Conservation (phyloP, 2,329 filamentous ascomycete genomes). For the Colletotrichum magnum region DNA sequence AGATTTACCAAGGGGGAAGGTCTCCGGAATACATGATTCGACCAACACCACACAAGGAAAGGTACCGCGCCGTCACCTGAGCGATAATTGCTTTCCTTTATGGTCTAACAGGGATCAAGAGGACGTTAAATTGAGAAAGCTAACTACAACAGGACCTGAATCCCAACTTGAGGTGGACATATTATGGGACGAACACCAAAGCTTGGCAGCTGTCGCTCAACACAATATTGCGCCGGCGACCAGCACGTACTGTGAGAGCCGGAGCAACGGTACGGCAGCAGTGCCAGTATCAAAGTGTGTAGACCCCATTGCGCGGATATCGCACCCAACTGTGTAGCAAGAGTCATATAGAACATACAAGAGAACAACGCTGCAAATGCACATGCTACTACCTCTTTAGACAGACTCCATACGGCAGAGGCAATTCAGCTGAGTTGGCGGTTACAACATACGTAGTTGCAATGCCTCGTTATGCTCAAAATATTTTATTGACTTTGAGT, state of each 20-base stretch:
- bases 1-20: too few relatives aligned
- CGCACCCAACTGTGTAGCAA: slow-evolving; percentile 36
- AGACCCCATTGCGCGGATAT: slow-evolving; percentile 51
- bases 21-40: too few relatives aligned
- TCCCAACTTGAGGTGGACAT: too few relatives aligned
- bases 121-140: too few relatives aligned
- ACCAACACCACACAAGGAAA: too few relatives aligned
- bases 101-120: too few relatives aligned
- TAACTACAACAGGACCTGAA: too few relatives aligned
- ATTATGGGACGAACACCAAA: too few relatives aligned
- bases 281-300: slow-evolving; percentile 45
- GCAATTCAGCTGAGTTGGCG: slow-evolving; percentile 54
- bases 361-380: too few relatives aligned
- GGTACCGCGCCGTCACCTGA: too few relatives aligned
- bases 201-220: slow-evolving; percentile 6
- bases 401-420: slow-evolving; percentile 46
- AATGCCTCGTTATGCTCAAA: slow-evolving; percentile 48
- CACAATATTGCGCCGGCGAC: slow-evolving; percentile 48
- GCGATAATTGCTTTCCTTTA: too few relatives aligned
- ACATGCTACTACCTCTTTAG: slow-evolving; percentile 43
- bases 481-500: slow-evolving; percentile 44
- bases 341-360: too few relatives aligned
- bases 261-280: slow-evolving; percentile 57
- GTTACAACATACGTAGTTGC: slow-evolving; percentile 55
- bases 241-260: slow-evolving; percentile 50